Percentiles rank a stretch among this genome's conserved stretches.
phyloP scores from a whole-genome alignment of 495 filamentous ascomycete genomes.

The Aspergillus incahuasiensis region DNA sequence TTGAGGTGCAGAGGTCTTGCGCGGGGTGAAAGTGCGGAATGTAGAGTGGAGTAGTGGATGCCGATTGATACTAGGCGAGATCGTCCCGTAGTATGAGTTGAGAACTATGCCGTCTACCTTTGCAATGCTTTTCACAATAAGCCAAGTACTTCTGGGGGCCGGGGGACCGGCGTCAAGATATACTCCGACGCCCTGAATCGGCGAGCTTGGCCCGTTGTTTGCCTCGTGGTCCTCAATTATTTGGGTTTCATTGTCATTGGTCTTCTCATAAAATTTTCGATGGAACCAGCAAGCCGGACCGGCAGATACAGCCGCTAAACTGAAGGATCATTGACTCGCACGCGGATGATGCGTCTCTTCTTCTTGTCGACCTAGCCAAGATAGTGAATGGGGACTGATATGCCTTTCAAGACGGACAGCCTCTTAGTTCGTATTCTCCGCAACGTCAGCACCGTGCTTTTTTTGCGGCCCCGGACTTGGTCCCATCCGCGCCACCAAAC shows the following conservation, averaged over 20 bases:
- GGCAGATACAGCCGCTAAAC: slow-evolving; percentile 15
- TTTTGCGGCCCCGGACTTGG: not conserved
- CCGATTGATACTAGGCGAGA: slow-evolving; percentile 1
- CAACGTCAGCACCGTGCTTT: not conserved
- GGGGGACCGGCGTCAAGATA: slow-evolving; percentile 1
- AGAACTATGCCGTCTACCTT: not conserved
- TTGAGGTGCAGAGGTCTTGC: not conserved
- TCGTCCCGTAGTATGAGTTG: not conserved
- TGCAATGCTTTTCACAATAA: not conserved
- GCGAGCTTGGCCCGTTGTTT: slow-evolving; percentile 19
- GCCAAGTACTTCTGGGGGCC: not conserved
- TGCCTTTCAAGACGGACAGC: not conserved
- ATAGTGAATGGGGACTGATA: not conserved
- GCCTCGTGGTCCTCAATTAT: slow-evolving; percentile 8
- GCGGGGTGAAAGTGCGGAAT: slow-evolving; percentile 1
- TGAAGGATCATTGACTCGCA: not conserved
- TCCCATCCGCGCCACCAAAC: not conserved
- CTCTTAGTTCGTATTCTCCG: not conserved
- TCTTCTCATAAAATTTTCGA: slow-evolving; percentile 6
- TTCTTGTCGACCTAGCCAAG: not conserved
- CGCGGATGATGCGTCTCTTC: not conserved
- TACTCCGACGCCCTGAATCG: not conserved
- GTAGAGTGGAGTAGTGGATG: not conserved
- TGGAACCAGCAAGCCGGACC: slow-evolving; percentile 5
- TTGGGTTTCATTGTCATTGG: slow-evolving; percentile 12